Base-by-base conservation (phyloP, 768 basidiomycete species). In the Cantharellus anzutake region DNA sequence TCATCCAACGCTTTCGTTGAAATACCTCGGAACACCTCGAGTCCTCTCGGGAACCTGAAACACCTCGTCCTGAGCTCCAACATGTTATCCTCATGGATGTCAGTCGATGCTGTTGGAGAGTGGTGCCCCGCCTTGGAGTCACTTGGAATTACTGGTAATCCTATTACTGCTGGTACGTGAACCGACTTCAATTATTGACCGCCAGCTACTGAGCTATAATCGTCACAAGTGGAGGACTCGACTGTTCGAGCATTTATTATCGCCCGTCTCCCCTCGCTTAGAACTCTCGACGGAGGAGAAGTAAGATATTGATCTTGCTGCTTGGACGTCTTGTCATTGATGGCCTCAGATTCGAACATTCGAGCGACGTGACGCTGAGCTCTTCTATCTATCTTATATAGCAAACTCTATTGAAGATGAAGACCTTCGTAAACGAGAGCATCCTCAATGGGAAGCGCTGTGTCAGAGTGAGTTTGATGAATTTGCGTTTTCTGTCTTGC, bases 311-410 rank as follows among this genome's bases (percentile, higher is more conserved):
- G 34, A 38, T 40, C 37, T 42, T 52, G 3, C 1, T 37, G 35
- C 52, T 59, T 60, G 34, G 56, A 37, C 39, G 44, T 56, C 61
- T 57, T 37, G 37, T 20, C 40, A 51, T 39, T 53, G 16, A 14
- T 5, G 56, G 48, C 59, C 59, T 62, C 63, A 91, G 86, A 78
- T 92, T 51, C 78, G 82, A 4, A 63, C 68, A 4, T 80, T 76
- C 63, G 86, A 91, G 68, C 76, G 90, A 44, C 72, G 70, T n/a
- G 90, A 93, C 65, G 79, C 81, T 56, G 90, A 94, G 69, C 67
- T 88, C 35, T 86, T 86, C 67, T 94, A 91, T 70, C 35, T 55
- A 7, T 55, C 52, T 55, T 7, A 11, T 7, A 55, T 55, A 11
- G 52, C 35, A 7, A 11, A 55, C 14, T 55, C 52, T 37, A 37